Conservation (phyloP, 2,329 filamentous ascomycete genomes). For the Zelopaecilomyces penicillatus region DNA sequence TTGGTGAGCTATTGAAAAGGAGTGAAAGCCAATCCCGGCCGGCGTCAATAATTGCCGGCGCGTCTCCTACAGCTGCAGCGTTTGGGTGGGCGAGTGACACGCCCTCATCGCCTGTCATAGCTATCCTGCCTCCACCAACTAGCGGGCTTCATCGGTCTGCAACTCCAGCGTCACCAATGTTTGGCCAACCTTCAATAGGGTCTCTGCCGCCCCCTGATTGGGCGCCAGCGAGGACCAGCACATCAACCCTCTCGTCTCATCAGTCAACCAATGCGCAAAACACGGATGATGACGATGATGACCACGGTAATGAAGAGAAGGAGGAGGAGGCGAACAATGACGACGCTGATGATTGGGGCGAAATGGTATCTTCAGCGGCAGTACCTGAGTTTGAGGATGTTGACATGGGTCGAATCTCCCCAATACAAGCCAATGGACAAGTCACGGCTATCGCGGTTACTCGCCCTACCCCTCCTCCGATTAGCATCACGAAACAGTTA, state of each 20-base stretch:
- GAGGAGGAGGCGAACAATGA: conserved; percentile 20
- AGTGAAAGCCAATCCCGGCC: conserved; percentile 16
- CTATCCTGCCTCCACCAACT: conserved; percentile 1
- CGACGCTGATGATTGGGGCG: conserved; percentile 52
- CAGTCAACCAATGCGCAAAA: neutral
- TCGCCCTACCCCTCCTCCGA: too few relatives aligned
- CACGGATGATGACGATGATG: neutral
- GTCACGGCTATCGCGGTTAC: too few relatives aligned
- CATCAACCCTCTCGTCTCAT: conserved; percentile 1
- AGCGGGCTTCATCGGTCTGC: neutral
- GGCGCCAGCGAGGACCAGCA: neutral
- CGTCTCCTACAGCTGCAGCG: conserved; percentile 19
- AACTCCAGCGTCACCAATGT: neutral
- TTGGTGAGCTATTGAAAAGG: conserved; percentile 29
- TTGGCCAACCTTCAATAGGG: neutral
- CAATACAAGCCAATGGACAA: too few relatives aligned
- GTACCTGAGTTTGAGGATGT: too few relatives aligned
- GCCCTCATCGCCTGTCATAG: conserved; percentile 8
- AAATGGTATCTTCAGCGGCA: conserved; percentile 37
- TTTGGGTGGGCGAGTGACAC: conserved; percentile 18
- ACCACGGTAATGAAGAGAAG: conserved; percentile 13
- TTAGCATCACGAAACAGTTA: too few relatives aligned
- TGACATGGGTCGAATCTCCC: too few relatives aligned
- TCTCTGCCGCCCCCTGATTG: neutral
- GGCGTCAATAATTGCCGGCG: conserved; percentile 13